Evolutionary conservation across 2,329 filamentous ascomycete species (phyloP), one percentile per base, ranked within the genome.

Genomic region (Metarhizium guizhouense): DNA sequence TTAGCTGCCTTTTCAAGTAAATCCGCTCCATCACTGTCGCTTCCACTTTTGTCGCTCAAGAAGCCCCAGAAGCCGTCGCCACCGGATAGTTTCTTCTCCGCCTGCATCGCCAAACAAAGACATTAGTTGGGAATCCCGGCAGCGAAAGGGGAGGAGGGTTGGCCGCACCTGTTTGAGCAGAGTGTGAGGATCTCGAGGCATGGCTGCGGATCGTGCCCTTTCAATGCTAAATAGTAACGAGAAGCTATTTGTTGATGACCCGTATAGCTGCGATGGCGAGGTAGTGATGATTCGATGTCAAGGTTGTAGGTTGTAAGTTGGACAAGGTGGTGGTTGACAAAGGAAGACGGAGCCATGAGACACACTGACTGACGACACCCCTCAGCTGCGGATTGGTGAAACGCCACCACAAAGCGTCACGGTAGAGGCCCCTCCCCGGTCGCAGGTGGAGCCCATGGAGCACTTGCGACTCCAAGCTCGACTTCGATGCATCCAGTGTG

Each of bases 1-100:
- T 96, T 96, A 59, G 86, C 94, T 45, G 93, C 93, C 71, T 95
- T 85, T 58, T 83, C 85, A 68, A 91, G 97, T 61, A 94, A 77
- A 63, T 96, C 91, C 60, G 88, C 90, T 14, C 93, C 93, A 74
- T 86, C 84, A 74, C 95, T 88, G 68, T 89, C 92, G 73, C 96
- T 97, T 60, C 96, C 91, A 65, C 88, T 82, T 57, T 85, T 82
- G 49, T 89, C 89, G 47, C 91, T 89, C 65, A 99, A 96, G 73
- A 96, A 85, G 70, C 85, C 89, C 75, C 96, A 96, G 64, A 92
- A 92, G 32, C 87, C 78, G 20, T 83, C 78, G 45, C 93, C 92
- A 62, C 86, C 78, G 64, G 85, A 75, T 30, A 88, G 81, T 53
- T 85, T 80, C 77, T 94, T 95, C 68, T 96, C 90, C 75, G 94